Evolutionary conservation across 768 basidiomycete genomes (phyloP), one percentile per base, ranked within the genome.

Genomic region (button mushroom (Agaricus bisporus)): DNA sequence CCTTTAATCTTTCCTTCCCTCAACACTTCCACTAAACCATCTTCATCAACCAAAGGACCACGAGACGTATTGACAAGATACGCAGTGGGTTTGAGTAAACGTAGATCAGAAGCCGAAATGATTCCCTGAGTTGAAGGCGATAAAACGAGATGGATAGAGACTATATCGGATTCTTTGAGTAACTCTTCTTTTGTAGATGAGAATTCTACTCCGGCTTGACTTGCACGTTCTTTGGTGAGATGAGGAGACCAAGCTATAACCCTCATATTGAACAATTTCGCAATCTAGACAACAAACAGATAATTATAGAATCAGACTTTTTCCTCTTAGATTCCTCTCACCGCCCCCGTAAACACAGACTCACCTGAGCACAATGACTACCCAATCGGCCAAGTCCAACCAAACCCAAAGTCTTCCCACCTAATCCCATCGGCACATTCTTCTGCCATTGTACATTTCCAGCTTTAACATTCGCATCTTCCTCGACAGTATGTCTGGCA

Each of bases 51-150:
- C 17, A 88, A 62, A 2, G 82, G 82, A 0, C 86, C 86, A 50
- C 85, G 66, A 2, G 80, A 80, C 0, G 85, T 85, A 60, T 87
- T 89, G 61, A 87, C 75, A 51, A 87, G 70, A 60, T 82, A 73
- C 0, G 83, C 75, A 2, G 78, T 72, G 0, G 74, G 67, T 61
- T 83, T 83, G 77, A 89, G 74, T n/a, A 68, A 59, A 1, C 63
- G 69, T 15, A 86, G 65, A 49, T 84, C 80, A 5, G 66, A 56
- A 5, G 66, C 69, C 3, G 68, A 72, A 45, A 86, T 67, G 26
- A 86, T 68, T 17, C 76, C 73, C 3, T 65, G 66, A 0, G 83
- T 83, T 20, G 69, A 62, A 2, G 75, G 72, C 0, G 81, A 77
- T 26, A 80, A 69, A 8, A 85, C 79, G 44, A 86, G 65, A 43